Evolutionary conservation across 2,329 filamentous ascomycete genomes (phyloP), one percentile per base, ranked within the genome.

Genomic region (Colletotrichum incanum): DNA sequence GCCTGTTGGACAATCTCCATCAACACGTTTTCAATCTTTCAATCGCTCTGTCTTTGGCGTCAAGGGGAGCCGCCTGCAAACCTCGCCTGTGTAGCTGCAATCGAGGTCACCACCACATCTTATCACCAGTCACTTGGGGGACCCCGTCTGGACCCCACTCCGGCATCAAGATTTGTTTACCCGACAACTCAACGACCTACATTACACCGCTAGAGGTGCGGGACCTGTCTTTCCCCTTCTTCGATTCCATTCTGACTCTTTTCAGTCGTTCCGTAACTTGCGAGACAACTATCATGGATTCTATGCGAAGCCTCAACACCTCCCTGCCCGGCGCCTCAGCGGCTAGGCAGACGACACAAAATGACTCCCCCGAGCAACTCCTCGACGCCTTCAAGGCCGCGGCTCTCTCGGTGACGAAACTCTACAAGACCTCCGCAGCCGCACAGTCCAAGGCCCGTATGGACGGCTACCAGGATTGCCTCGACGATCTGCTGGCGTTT

Each of bases 361-460:
- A 76, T 78, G 79, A 83, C 76, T 84, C 85, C 23, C 87, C 89
- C 23, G 90, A 92, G 78, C 88, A 91, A 79, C 90, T 98, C 59
- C 90, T 98, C 70, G 92, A 96, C 77, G 92, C 94, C 71, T 99
- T 99, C 88, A 96, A 95, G 82, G 91, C 93, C 20, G 96, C 96
- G 43, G 96, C 96, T 26, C 88, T 98, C 43, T 97, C 95, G 7
- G 95, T 98, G 67, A 98, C 96, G 59, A 98, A 97, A 79, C 91
- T 99, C 18, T 98, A 98, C 86, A 98, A 98, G 83, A 95, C 92
- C 49, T 96, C 96, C 3, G 93, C 94, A 16, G 87, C 91, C 41
- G 93, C 94, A 60, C 92, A 96, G 80, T 88, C 92, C 61, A 92
- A 92, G 77, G 91, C 94, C 58, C 91, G 94, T 61, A 85, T 90